Evolutionary conservation across 768 basidiomycete species (phyloP), one percentile per base, ranked within the genome.

Genomic region (Macrolepiota dolichaula): DNA sequence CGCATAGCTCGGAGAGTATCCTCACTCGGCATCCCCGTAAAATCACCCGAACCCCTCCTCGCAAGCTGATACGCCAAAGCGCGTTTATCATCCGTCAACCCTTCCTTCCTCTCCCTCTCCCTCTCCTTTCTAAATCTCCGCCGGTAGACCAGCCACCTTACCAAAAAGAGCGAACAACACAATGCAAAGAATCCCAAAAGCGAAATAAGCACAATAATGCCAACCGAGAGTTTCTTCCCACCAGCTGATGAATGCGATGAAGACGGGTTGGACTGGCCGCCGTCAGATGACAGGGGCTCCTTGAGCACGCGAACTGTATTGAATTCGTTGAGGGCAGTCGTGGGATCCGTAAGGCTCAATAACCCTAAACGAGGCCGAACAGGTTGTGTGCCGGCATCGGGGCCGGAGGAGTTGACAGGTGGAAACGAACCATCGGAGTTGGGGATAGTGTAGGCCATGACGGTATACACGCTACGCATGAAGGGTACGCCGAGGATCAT

Each of bases 401-500:
- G 29, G 29, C 7, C 29, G 29, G 51, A 46, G 55, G 32, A 36
- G 66, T 36, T 38, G 64, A 55, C 36, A 62, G 61, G 57, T 29
- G 78, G 73, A 69, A 88, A 85, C 3, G 66, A 65, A 13, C 87
- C 87, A 24, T 77, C 66, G 0, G 70, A 44, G 51, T 74, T 67
- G 2, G 86, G 86, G 0, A 67, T 61, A 50, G 81, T 76, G 69
- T 87, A 91, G 0, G 86, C 86, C 81, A 92, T 82, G 63, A 94
- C 89, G 12, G 84, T 87, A 68, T 94, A 93, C 3, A 84, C 80
- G 66, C 86, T 92, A 11, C 89, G 80, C 66, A 93, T 74, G 69
- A 93, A 93, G 0, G 91, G 85, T 0, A 91, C 87, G 42, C 90
- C 91, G 40, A 93, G 84, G 60, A 93, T 77, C 74, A 93, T 86